Conservation (phyloP, 2,329 filamentous ascomycete species). For the Pseudodiploospora longispora region DNA sequence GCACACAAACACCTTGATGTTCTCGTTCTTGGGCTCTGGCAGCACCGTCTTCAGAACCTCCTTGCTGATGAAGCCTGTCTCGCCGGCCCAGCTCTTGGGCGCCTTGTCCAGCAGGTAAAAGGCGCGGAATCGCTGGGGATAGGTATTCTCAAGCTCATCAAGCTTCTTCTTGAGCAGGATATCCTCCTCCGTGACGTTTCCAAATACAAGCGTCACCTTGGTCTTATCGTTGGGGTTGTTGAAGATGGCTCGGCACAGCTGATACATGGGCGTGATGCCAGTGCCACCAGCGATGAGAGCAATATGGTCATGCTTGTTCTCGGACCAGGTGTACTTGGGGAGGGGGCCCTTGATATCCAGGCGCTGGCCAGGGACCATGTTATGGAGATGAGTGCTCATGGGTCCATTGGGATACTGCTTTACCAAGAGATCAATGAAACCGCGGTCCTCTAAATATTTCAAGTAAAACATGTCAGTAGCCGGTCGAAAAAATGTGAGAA, state of each 20-base stretch:
- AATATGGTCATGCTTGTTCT: conserved; percentile 92
- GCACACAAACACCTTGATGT: conserved; percentile 96
- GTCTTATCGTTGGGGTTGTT: conserved; percentile 95
- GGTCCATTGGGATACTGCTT: conserved; percentile 87
- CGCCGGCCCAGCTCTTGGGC: conserved; percentile 69
- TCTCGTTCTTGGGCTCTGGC: conserved; percentile 82
- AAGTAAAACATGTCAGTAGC: not conserved
- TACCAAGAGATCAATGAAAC: conserved; percentile 80
- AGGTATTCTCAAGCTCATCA: conserved; percentile 82
- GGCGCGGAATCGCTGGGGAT: conserved; percentile 87
- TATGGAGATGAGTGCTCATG: conserved; percentile 86
- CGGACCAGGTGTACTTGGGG: conserved; percentile 81
- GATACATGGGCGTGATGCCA: conserved; percentile 97
- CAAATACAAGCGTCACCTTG: conserved; percentile 91
- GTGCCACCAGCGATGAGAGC: conserved; percentile 87
- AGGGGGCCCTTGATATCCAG: conserved; percentile 93
- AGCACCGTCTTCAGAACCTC: conserved; percentile 91
- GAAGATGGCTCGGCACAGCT: conserved; percentile 86
- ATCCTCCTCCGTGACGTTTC: conserved; percentile 82
- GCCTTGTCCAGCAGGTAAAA: conserved; percentile 89
- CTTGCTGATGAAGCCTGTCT: conserved; percentile 77
- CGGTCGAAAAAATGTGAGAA: not conserved
- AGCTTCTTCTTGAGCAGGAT: conserved; percentile 86
- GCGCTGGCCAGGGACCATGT: conserved; percentile 70
- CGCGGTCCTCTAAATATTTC: conserved; percentile 52